Conservation (phyloP, 805 yeast species). For the Spencermartinsiella europaea region DNA sequence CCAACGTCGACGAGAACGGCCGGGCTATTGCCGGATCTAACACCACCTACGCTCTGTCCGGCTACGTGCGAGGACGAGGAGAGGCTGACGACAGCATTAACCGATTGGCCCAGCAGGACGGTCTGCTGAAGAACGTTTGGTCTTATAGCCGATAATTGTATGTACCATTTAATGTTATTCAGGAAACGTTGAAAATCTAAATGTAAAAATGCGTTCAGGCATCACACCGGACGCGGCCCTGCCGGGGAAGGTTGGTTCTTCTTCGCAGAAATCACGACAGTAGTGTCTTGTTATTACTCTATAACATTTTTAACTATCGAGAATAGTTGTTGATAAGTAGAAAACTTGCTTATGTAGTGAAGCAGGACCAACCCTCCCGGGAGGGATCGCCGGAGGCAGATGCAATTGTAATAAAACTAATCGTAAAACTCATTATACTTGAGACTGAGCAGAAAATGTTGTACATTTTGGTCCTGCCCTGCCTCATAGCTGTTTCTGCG, state of each 20-base stretch:
- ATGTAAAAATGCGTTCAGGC: too few relatives aligned
- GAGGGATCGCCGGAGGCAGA: neutral
- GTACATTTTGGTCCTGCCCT: neutral
- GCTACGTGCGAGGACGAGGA: conserved; percentile 98
- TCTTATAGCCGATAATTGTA: conserved; percentile 34
- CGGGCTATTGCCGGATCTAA: conserved; percentile 84
- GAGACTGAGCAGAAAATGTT: conserved; percentile 2
- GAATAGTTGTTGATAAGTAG: neutral
- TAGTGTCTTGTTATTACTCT: too few relatives aligned
- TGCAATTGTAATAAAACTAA: neutral
- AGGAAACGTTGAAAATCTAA: neutral
- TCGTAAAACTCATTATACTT: conserved; percentile 3
- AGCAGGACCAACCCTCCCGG: neutral
- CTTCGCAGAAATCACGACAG: too few relatives aligned
- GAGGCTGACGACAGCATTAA: conserved; percentile 98
- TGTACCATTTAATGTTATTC: neutral
- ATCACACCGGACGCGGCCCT: too few relatives aligned
- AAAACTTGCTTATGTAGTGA: neutral
- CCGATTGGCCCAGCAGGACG: conserved; percentile 99
- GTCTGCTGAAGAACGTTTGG: conserved; percentile 77
- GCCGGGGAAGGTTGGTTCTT: too few relatives aligned
- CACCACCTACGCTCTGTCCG: conserved; percentile 95
- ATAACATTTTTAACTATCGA: neutral
- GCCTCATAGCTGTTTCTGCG: too few relatives aligned
- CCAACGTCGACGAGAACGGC: conserved; percentile 96